Evolutionary conservation across 2,329 filamentous ascomycete genomes (phyloP).

Genomic region (Ceratocystis eucalypticola): DNA sequence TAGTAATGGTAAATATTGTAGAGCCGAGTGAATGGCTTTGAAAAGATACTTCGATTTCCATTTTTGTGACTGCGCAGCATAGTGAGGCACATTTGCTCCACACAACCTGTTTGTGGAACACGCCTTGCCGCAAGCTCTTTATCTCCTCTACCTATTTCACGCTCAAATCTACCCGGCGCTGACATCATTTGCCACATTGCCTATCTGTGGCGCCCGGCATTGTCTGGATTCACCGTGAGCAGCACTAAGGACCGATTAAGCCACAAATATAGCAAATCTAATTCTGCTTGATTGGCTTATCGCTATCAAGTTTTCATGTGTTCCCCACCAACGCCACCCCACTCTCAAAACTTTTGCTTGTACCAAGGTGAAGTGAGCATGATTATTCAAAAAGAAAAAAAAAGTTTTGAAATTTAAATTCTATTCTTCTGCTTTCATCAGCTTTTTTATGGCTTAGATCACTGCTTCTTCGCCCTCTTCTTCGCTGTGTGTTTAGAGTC

Average conservation of each 20-base stretch:
- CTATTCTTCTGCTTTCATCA: not conserved
- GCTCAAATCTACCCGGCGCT: not conserved
- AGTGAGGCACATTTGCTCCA: not conserved
- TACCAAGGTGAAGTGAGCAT: not conserved
- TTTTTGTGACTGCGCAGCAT: too few species aligned
- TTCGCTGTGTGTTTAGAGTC: not conserved
- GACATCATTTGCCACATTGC: conserved; percentile 2
- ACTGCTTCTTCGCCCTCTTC: not conserved
- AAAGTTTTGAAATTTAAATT: not conserved
- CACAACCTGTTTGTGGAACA: not conserved
- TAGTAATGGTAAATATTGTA: too few species aligned
- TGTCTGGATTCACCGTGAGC: not conserved
- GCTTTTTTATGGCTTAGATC: conserved; percentile 10
- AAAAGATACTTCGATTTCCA: too few species aligned
- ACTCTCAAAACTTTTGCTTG: conserved; percentile 17
- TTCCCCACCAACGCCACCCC: conserved; percentile 16
- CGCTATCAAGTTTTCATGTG: conserved; percentile 13
- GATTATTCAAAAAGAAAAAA: not conserved
- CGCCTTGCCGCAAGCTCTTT: not conserved
- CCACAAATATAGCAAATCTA: conserved; percentile 3
- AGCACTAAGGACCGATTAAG: not conserved
- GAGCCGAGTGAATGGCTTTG: too few species aligned
- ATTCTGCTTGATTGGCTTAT: conserved; percentile 18
- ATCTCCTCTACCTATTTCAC: not conserved
- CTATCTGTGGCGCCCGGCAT: conserved; percentile 3